Evolutionary conservation across 2,329 filamentous ascomycete species (phyloP), one percentile per base, ranked within the genome.

Genomic region (Colletotrichum spinosum): DNA sequence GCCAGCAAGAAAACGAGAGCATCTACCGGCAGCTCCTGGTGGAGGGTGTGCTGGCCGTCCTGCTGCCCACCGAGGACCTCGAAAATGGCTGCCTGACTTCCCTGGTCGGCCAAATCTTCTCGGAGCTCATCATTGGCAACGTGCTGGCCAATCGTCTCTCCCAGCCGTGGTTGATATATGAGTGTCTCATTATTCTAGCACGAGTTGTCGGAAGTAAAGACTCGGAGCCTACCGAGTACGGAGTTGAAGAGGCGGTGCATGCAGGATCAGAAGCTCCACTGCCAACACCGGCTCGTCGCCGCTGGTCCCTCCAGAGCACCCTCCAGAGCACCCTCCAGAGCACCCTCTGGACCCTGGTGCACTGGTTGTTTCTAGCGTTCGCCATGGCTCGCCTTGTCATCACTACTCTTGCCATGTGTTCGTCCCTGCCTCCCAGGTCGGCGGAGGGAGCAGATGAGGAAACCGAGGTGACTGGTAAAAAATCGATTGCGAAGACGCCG

Each of bases 41-140:
- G 13, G 90, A 94, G 73, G 92, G 91, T 37, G 84, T 94, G 42
- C 82, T 99, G 67, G 90, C 93, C 33, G 84, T 97, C 56, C 85
- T 99, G 13, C 84, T 99, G 17, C 96, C 96, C 9, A 96, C 94
- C 13, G 95, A 98, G 73, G 95, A 98, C 76, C 83, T 98, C 44
- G 89, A 95, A 73, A 98, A 97, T 76, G 88, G 88, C 58, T 97
- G 93, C 76, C 83, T 98, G 72, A 91, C 92, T 61, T 86, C 92
- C 41, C 83, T 99, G 67, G 91, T 97, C 68, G 89, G 90, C 59
- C 93, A 97, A 78, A 92, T 98, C 69, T 84, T 98, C 67, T 92
- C 94, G 7, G 94, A 97, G 78, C 89, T 97, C 75, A 92, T 98
- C 68, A 84, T 99, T 69, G 93, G 93, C 68, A 94, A 93, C 71